Percentiles rank a stretch among this genome's conserved stretches.
phyloP scores from a whole-genome alignment of 495 filamentous ascomycete species.

The Penicillium mononematosum region DNA sequence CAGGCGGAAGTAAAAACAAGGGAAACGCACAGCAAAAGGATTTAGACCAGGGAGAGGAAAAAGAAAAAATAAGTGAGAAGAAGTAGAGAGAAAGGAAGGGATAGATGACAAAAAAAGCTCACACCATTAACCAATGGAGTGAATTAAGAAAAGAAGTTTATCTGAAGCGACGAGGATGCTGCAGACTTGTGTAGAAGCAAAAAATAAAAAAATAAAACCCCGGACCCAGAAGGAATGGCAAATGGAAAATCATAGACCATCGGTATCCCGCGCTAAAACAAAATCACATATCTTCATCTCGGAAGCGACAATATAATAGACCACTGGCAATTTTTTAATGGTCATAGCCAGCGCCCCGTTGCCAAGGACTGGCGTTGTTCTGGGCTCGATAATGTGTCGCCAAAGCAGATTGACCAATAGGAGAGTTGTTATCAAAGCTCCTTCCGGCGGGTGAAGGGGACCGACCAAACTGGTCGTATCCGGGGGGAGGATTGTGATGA shows the following conservation, averaged over 20 bases:
- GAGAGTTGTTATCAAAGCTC: conserved; percentile 33
- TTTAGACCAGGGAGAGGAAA: conserved; percentile 10
- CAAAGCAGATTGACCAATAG: conserved; percentile 30
- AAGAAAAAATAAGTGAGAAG: conserved; percentile 8
- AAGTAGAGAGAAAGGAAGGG: conserved; percentile 15
- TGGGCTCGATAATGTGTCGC: conserved; percentile 44
- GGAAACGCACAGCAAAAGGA: conserved; percentile 18
- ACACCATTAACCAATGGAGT: conserved; percentile 9
- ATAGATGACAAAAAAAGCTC: conserved; percentile 8
- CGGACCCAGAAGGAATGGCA: conserved; percentile 20
- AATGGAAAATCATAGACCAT: conserved; percentile 32
- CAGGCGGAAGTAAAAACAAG: conserved; percentile 31
- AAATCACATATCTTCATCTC: conserved; percentile 48
- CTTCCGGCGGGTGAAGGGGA: conserved; percentile 39
- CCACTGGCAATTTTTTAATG: conserved; percentile 42
- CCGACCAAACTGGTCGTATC: conserved; percentile 35
- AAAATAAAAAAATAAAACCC: conserved; percentile 17
- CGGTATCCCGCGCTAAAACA: conserved; percentile 37
- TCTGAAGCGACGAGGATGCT: conserved; percentile 11
- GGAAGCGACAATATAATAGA: conserved; percentile 26
- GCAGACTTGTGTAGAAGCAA: conserved; percentile 14
- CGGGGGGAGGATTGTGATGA: conserved; percentile 36
- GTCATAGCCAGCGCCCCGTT: conserved; percentile 65
- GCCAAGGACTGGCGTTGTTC: conserved; percentile 64
- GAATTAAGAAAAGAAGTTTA: conserved; percentile 12